phyloP scores from a whole-genome alignment of 495 filamentous ascomycete genomes.

The Hypoxylon lienhwacheense region DNA sequence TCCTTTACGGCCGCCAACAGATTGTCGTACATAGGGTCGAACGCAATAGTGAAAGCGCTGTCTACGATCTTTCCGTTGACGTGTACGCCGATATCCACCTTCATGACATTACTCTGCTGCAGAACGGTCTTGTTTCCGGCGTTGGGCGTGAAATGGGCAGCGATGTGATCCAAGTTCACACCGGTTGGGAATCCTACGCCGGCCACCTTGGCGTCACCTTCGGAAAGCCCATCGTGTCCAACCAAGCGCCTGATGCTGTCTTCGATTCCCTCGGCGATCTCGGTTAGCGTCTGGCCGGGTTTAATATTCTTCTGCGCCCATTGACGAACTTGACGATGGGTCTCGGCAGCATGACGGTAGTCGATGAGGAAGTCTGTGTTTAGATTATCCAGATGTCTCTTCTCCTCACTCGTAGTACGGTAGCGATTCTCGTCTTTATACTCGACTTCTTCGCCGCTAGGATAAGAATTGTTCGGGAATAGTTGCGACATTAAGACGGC shows the following conservation, averaged over 20 bases:
- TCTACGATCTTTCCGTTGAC: slow-evolving; percentile 91
- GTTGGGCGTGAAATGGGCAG: slow-evolving; percentile 89
- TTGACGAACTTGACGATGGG: slow-evolving; percentile 84
- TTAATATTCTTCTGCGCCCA: slow-evolving; percentile 79
- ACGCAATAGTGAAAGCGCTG: slow-evolving; percentile 88
- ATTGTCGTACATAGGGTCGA: slow-evolving; percentile 82
- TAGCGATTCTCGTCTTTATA: slow-evolving; percentile 74
- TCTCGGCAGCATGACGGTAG: slow-evolving; percentile 84
- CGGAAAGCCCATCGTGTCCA: slow-evolving; percentile 74
- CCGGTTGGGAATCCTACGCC: slow-evolving; percentile 91
- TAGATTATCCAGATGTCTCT: slow-evolving; percentile 80
- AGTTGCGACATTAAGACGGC: slow-evolving; percentile 73
- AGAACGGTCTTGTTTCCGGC: slow-evolving; percentile 85
- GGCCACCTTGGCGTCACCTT: slow-evolving; percentile 75
- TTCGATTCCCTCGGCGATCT: slow-evolving; percentile 86
- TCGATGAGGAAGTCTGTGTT: slow-evolving; percentile 83
- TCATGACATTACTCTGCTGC: slow-evolving; percentile 84
- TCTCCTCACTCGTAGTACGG: slow-evolving; percentile 85
- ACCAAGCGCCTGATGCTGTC: slow-evolving; percentile 77
- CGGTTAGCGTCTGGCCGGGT: slow-evolving; percentile 76
- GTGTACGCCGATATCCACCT: slow-evolving; percentile 90
- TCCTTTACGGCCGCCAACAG: slow-evolving; percentile 80
- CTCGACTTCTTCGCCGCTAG: slow-evolving; percentile 79
- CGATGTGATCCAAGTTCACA: slow-evolving; percentile 82
- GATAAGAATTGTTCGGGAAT: slow-evolving; percentile 74